phyloP scores from a whole-genome alignment of 768 basidiomycete genomes.

The Lyophyllum decastes region DNA sequence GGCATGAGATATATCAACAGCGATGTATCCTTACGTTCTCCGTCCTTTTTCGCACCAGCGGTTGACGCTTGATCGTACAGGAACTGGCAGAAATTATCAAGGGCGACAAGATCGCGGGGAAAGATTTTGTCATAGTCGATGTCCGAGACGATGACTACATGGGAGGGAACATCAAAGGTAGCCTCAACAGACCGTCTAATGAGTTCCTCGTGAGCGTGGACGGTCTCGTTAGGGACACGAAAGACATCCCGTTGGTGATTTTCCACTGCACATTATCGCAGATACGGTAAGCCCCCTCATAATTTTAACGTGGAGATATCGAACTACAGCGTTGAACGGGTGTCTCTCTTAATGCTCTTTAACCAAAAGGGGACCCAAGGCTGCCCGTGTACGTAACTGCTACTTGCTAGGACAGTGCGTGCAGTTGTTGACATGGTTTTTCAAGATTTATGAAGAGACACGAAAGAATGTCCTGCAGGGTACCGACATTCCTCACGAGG shows the following conservation, averaged over 20 bases:
- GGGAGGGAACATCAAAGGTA: slow-evolving; percentile 78
- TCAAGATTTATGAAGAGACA: slow-evolving; percentile 70
- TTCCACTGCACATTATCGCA: slow-evolving; percentile 85
- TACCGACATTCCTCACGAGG: slow-evolving; percentile 48
- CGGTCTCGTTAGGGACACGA: slow-evolving; percentile 57
- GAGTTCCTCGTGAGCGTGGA: slow-evolving; percentile 61
- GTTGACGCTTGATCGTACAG: slow-evolving; percentile 33
- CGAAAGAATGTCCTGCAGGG: slow-evolving; percentile 47
- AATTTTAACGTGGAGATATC: not conserved
- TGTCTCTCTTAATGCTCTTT: slow-evolving; percentile 1
- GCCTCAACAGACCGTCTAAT: slow-evolving; percentile 61
- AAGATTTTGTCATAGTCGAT: slow-evolving; percentile 79
- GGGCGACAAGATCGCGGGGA: slow-evolving; percentile 54
- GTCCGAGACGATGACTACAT: slow-evolving; percentile 82
- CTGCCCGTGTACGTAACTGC: slow-evolving; percentile 58
- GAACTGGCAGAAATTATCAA: slow-evolving; percentile 73
- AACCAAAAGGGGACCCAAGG: slow-evolving; percentile 66
- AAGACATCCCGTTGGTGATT: slow-evolving; percentile 61
- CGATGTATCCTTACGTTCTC: slow-evolving; percentile 15
- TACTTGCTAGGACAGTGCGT: not conserved
- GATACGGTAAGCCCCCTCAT: slow-evolving; percentile 55
- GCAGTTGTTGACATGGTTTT: slow-evolving; percentile 2
- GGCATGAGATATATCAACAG: slow-evolving; percentile 22
- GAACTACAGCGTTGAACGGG: not conserved
- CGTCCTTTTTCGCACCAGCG: not conserved